Conservation (phyloP, 1,284 basidiomycete genomes). For the Schizophyllum commune region DNA sequence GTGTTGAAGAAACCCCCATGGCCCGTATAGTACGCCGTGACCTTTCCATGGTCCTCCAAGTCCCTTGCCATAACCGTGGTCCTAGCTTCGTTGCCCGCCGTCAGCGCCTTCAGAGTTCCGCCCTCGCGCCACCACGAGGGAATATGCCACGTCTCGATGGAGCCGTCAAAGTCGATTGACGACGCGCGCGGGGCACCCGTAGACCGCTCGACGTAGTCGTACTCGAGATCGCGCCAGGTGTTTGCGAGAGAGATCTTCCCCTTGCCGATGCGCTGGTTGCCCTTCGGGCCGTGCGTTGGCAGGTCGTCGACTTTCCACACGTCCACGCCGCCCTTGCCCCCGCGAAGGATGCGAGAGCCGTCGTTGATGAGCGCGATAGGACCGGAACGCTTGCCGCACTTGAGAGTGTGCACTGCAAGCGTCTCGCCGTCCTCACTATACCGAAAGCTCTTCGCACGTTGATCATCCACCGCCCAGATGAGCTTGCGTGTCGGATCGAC, state of each 20-base stretch:
- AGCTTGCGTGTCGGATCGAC: slow-evolving; percentile 21
- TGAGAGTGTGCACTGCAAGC: slow-evolving; percentile 29
- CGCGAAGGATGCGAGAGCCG: slow-evolving; percentile 21
- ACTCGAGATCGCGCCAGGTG: slow-evolving; percentile 22
- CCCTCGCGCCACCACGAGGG: not conserved
- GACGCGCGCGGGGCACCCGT: slow-evolving; percentile 19
- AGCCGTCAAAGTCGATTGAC: slow-evolving; percentile 15
- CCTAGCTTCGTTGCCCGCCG: slow-evolving; percentile 10
- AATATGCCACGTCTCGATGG: slow-evolving; percentile 3
- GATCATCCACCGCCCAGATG: slow-evolving; percentile 20
- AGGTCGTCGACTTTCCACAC: slow-evolving; percentile 28
- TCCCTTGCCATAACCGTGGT: slow-evolving; percentile 18
- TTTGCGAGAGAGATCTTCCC: slow-evolving; percentile 16
- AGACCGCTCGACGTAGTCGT: slow-evolving; percentile 25
- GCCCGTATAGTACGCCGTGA: slow-evolving; percentile 30
- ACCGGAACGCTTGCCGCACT: slow-evolving; percentile 16
- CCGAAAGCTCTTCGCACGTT: slow-evolving; percentile 24
- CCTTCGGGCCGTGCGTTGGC: slow-evolving; percentile 22
- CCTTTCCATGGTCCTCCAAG: slow-evolving; percentile 4
- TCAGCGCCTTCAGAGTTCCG: slow-evolving; percentile 2
- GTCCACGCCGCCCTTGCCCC: slow-evolving; percentile 22
- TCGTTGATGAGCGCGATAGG: slow-evolving; percentile 20
- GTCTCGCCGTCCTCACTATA: too few species aligned
- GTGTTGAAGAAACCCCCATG: slow-evolving; percentile 20
- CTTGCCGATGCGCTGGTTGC: slow-evolving; percentile 20